A percentile compares a stretch with the other conserved stretches of the same genome.
phyloP scores from a whole-genome alignment of 768 basidiomycete species.

The Pulveroboletus frians region DNA sequence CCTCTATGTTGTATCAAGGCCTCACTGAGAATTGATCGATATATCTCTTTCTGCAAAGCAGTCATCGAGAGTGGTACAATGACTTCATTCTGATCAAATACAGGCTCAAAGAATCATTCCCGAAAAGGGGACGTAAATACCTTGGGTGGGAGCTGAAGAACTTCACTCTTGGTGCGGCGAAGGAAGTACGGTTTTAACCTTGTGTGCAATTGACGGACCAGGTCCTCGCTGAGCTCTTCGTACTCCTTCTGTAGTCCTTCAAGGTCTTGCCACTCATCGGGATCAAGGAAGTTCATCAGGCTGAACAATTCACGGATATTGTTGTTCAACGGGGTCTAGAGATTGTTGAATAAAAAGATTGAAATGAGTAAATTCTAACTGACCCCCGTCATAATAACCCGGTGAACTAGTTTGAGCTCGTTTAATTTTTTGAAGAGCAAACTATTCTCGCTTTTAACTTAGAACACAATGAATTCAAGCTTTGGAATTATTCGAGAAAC shows the following conservation, averaged over 20 bases:
- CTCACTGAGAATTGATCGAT: constrained; percentile 76
- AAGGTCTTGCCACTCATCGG: constrained; percentile 69
- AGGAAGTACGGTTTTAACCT: constrained; percentile 87
- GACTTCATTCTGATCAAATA: constrained; percentile 65
- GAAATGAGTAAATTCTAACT: constrained; percentile 16
- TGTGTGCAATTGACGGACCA: constrained; percentile 73
- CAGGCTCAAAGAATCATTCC: constrained; percentile 1
- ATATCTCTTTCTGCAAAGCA: constrained; percentile 81
- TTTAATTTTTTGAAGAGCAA: constrained; percentile 79
- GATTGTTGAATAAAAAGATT: neutral
- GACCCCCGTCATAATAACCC: constrained; percentile 87
- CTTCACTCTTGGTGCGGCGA: constrained; percentile 89
- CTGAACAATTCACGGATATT: constrained; percentile 96
- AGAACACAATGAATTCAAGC: constrained; percentile 8
- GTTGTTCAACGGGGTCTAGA: constrained; percentile 90
- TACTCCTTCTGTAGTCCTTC: constrained; percentile 69
- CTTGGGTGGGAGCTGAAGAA: constrained; percentile 88
- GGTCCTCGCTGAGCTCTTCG: constrained; percentile 71
- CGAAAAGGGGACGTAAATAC: constrained; percentile 34
- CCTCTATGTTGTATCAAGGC: constrained; percentile 10
- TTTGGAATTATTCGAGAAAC: neutral
- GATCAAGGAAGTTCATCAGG: constrained; percentile 92
- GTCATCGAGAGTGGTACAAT: constrained; percentile 90
- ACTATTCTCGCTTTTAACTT: constrained; percentile 81
- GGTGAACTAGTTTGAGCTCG: constrained; percentile 71